Base-by-base conservation (phyloP, 2,329 filamentous ascomycete species). In the Hirsutella minnesotensis region DNA sequence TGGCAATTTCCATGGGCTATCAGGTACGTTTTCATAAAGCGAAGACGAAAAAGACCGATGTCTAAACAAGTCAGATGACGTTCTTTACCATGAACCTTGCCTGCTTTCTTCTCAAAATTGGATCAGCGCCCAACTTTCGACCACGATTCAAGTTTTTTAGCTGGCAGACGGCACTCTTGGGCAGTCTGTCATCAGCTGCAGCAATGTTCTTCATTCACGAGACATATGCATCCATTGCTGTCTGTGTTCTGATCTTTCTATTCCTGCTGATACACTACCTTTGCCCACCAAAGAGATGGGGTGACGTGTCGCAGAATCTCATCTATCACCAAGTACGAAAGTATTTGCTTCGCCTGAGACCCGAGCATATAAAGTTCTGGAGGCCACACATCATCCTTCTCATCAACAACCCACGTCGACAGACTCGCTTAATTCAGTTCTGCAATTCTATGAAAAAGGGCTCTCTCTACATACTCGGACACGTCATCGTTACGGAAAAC, bases 281-380 rank as follows among this genome's bases (percentile, higher is more conserved):
- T 1, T 83, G 83, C 27, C 85, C 86, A 1, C 87, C 87, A 0
- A 94, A 94, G 56, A 77, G 83, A 30, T 94, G 87, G 87, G 87
- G 87, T 1, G 87, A 94, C 59, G 86, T 94, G 16, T 89, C 84
- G 9, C 87, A 94, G 53, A 89, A 86, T 53, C 66, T 94, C 47
- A 94, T 94, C 41, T 94, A 94, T 55, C 49, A 77, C 47, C 87
- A 94, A 64, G 86, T 94, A 13, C 76, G 87, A 46, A 94, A 94
- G 54, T 94, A 94, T 55, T 64, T 94, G 24, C 67, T 94, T 24
- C 78, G 86, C n/a, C 67, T 94, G 24, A 81, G 79, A 40, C 86
- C 86, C 30, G 87, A 94, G 53, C 87, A 94, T 56, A 88, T 94
- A 60, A 94, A 94, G 55, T 94, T 94, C 58, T 94, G 88, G 87